Conservation (phyloP, 768 basidiomycete species). For the Phaeotremella skinneri region DNA sequence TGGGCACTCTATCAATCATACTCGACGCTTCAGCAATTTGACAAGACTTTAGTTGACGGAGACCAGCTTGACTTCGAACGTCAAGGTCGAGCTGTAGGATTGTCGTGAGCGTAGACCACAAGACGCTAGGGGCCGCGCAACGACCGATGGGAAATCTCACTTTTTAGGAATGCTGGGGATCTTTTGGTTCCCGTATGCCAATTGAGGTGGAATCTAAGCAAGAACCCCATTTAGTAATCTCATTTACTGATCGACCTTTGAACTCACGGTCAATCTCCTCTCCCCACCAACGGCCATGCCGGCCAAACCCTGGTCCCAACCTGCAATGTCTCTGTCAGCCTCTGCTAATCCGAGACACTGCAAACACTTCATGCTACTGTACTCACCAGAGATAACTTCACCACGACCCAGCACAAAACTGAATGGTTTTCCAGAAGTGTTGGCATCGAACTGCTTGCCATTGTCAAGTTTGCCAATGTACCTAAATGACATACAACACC, state of each 20-base stretch:
- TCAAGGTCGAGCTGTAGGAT: conserved; percentile 63
- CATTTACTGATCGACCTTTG: neutral
- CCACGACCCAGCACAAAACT: conserved; percentile 76
- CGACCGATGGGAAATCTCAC: conserved; percentile 21
- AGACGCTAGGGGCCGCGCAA: conserved; percentile 11
- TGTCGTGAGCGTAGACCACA: no score
- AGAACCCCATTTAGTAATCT: neutral
- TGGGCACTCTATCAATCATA: no score
- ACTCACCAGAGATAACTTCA: conserved; percentile 66
- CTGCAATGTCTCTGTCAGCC: conserved; percentile 10
- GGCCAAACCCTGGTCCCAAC: conserved; percentile 84
- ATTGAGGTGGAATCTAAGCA: conserved; percentile 43
- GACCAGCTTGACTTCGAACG: conserved; percentile 59
- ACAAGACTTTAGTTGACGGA: conserved; percentile 37
- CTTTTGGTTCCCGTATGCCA: conserved; percentile 63
- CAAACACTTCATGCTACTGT: conserved; percentile 59
- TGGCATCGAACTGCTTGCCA: conserved; percentile 73
- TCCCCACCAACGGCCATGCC: conserved; percentile 91
- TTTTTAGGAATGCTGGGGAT: conserved; percentile 64
- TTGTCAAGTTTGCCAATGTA: conserved; percentile 86
- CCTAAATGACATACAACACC: conserved; percentile 29
- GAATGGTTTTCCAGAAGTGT: conserved; percentile 58
- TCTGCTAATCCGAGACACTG: neutral
- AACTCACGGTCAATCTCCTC: conserved; percentile 61
- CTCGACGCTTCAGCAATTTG: no score